phyloP scores from a whole-genome alignment of 768 basidiomycete species.

The Kwoniella sp. region DNA sequence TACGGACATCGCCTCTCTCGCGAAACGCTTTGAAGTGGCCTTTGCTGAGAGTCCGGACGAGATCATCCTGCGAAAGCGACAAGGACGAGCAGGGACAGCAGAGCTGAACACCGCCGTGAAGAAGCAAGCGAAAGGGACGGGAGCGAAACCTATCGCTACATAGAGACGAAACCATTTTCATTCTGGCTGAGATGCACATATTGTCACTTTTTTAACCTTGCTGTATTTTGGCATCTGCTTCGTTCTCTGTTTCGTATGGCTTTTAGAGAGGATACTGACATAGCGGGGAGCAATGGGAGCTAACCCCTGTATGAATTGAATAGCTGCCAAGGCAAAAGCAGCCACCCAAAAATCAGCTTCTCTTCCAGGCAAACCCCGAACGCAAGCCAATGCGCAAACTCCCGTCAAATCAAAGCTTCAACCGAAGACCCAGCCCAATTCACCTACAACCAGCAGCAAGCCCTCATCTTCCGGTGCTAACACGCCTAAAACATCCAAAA shows the following conservation, averaged over 20 bases:
- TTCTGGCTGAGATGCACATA: conserved; percentile 22
- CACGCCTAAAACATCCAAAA: conserved; percentile 24
- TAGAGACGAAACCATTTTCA: conserved; percentile 45
- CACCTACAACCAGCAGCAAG: conserved; percentile 29
- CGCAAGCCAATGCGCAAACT: background rate
- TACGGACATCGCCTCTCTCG: conserved; percentile 21
- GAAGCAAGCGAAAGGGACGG: conserved; percentile 26
- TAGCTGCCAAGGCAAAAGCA: conserved; percentile 38
- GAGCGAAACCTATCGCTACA: conserved; percentile 16
- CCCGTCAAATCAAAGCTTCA: conserved; percentile 18
- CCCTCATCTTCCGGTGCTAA: conserved; percentile 25
- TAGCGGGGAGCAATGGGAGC: background rate
- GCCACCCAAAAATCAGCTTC: conserved; percentile 45
- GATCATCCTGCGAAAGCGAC: conserved; percentile 60
- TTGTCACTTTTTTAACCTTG: background rate
- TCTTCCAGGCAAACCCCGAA: conserved; percentile 42
- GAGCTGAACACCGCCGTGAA: conserved; percentile 26
- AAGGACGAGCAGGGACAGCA: conserved; percentile 42
- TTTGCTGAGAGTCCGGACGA: conserved; percentile 83
- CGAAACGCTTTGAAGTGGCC: conserved; percentile 62
- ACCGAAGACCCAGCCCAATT: conserved; percentile 33
- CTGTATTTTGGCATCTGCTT: background rate
- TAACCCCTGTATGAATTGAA: conserved; percentile 5
- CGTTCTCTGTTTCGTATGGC: background rate
- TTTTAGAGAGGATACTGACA: no score